Base-by-base conservation (phyloP, 208 protist genomes). In the Trypanosoma conorhini region DNA sequence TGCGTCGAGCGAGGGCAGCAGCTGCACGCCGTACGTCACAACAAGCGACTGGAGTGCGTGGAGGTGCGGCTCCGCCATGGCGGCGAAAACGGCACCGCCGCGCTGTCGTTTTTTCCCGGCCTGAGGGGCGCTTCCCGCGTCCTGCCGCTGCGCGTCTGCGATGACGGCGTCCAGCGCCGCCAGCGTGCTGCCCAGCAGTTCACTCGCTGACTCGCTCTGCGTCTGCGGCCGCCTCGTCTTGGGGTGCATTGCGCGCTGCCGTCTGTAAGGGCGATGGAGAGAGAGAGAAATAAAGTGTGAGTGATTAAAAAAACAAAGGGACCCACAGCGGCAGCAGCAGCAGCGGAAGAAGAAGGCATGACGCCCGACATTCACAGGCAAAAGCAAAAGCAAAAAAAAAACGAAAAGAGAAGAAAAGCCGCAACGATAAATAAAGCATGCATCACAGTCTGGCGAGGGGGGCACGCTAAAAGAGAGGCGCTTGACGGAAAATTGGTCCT, bases 1-100 rank as follows among this genome's bases (percentile, higher is more conserved):
- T 9, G 80, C 81, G 31, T 87, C 76, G 8, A 89, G 61, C 19
- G 77, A 81, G 0, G 87, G 87, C 59, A 85, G 66, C 12, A 92
- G 72, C 69, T 92, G 87, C 58, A 85, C 62, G 0, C 84, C 87
- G 46, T 69, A 81, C 15, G 64, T 35, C 1, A 70, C 65, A 12
- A 89, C 65, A 40, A 77, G 64, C 15, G 60, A 54, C 50, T 69
- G 67, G 15, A 92, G 61, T 4, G 64, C 59, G 19, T 61, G 62
- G 64, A 86, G 80, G 69, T 90, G 81, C 56, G 75, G 76, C 28
- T 74, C 71, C 0, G 81, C 72, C 76, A 87, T 88, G 30, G 76
- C 83, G 5, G 81, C 79, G 42, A 87, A 85, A 5, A 92, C 76
- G 24, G 19, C 50, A 44, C 65, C 63, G 33, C 35, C 55, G 28